These are phyloP conservation scores for Arabidopsis arenosa DNA, from an alignment of 345 rosid species.

Conservation along the genomic window DNA sequence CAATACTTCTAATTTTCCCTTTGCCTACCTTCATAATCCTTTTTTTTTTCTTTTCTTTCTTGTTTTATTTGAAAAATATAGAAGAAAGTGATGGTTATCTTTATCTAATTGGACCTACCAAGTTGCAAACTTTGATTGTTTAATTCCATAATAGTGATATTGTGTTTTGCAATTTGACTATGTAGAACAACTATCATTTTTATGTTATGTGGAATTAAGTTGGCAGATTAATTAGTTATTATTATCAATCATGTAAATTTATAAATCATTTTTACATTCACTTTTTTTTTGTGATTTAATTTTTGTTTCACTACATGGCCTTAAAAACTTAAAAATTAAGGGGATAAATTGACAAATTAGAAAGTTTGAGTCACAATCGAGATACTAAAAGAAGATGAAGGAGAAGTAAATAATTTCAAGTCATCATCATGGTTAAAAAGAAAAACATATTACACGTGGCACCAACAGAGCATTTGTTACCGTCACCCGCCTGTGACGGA, in stretches of 20 bases:
- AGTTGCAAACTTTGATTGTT: slow-evolving; percentile 15
- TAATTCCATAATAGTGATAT: neutral
- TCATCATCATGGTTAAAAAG: neutral
- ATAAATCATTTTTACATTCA: neutral
- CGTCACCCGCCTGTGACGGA: slow-evolving; percentile 33
- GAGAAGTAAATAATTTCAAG: neutral
- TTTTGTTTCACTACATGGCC: neutral
- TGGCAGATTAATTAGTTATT: neutral
- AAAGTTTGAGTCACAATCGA: slow-evolving; percentile 1
- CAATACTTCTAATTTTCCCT: neutral
- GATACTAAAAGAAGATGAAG: slow-evolving; percentile 1
- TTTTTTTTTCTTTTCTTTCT: neutral
- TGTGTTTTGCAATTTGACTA: neutral
- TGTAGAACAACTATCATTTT: neutral
- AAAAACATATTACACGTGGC: slow-evolving; percentile 26
- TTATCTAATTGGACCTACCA: slow-evolving; percentile 28
- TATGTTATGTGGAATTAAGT: neutral
- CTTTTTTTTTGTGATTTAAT: neutral
- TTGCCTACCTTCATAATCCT: neutral
- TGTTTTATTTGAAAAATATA: neutral
- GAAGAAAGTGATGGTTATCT: neutral
- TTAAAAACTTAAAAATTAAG: neutral
- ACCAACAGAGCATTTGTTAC: neutral
- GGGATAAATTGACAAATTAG: neutral
- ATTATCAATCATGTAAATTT: neutral